These are phyloP conservation scores for Tolypocladium pustulatum DNA, from an alignment of 2,329 filamentous ascomycete species.

Conservation along the genomic window DNA sequence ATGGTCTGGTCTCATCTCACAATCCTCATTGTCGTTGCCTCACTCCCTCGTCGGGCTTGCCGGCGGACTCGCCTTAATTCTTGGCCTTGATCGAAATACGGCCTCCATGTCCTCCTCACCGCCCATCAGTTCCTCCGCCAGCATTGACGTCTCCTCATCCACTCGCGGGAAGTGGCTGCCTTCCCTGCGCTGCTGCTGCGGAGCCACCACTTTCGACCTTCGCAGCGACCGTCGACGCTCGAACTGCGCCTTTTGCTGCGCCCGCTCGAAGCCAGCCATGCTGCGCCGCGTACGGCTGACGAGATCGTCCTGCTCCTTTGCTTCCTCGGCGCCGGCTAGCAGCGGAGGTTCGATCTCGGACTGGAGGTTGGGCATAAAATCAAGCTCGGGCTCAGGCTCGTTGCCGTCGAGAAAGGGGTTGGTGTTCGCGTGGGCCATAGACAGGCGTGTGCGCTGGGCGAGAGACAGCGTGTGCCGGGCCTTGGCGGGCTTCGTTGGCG, in stretches of 20 bases:
- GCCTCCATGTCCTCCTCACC: slow-evolving; percentile 64
- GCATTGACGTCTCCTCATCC: slow-evolving; percentile 36
- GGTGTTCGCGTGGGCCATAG: slow-evolving; percentile 59
- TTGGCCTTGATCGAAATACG: slow-evolving; percentile 77
- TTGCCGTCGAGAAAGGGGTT: slow-evolving; percentile 20
- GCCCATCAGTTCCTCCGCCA: slow-evolving; percentile 58
- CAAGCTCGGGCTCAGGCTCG: slow-evolving; percentile 14
- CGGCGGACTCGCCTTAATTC: slow-evolving; percentile 65
- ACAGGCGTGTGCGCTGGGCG: slow-evolving; percentile 69
- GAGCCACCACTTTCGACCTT: slow-evolving; percentile 26
- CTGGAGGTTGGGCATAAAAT: slow-evolving; percentile 3
- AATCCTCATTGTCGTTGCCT: neutral
- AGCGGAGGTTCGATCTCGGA: neutral
- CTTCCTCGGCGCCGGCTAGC: neutral
- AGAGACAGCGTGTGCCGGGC: slow-evolving; percentile 50
- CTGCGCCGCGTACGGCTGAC: slow-evolving; percentile 47
- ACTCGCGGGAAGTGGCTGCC: slow-evolving; percentile 36
- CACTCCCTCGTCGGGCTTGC: slow-evolving; percentile 34
- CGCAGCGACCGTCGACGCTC: slow-evolving; percentile 42
- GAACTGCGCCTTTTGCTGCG: slow-evolving; percentile 48
- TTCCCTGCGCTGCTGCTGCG: slow-evolving; percentile 25
- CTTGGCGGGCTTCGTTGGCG: slow-evolving; percentile 38
- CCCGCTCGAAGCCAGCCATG: slow-evolving; percentile 52
- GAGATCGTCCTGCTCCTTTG: slow-evolving; percentile 36
- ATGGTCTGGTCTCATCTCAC: neutral